Percentiles rank a stretch among this genome's conserved stretches.
phyloP scores from a whole-genome alignment of 345 rosid species.

The Reutealis trisperma region DNA sequence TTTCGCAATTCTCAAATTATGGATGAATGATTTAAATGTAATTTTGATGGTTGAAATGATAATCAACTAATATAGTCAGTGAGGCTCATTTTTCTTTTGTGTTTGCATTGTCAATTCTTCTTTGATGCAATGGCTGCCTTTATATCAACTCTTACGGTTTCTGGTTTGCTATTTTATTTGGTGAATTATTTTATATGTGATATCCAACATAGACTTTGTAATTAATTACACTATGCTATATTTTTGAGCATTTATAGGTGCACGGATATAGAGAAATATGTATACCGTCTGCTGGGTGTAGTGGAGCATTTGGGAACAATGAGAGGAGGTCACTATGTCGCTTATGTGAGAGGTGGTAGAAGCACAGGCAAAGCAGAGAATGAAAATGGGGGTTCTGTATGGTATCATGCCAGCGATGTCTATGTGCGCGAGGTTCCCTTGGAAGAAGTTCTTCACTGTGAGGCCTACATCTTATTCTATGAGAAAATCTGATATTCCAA shows the following conservation, averaged over 20 bases:
- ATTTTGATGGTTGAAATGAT: background rate
- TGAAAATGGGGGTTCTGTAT: constrained; percentile 37
- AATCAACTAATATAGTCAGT: background rate
- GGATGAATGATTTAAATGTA: background rate
- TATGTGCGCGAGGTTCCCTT: constrained; percentile 63
- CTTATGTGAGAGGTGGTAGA: constrained; percentile 67
- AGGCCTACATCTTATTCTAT: constrained; percentile 93
- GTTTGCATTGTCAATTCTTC: too few species aligned
- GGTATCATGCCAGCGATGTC: constrained; percentile 80
- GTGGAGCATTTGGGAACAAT: constrained; percentile 93
- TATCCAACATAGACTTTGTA: background rate
- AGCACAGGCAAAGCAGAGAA: constrained; percentile 32
- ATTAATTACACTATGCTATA: background rate
- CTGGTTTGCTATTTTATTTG: background rate
- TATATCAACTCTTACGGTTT: background rate
- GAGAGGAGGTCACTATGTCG: constrained; percentile 95
- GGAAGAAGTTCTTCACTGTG: constrained; percentile 75
- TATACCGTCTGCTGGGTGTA: constrained; percentile 68
- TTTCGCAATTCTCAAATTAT: background rate
- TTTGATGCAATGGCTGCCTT: background rate
- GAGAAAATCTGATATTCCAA: constrained; percentile 42
- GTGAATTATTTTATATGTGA: background rate
- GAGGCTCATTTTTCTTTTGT: background rate
- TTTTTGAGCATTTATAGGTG: constrained; percentile 40
- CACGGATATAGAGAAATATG: constrained; percentile 31